phyloP scores from a whole-genome alignment of 179 eudicot genomes.

The Corrigiola litoralis region DNA sequence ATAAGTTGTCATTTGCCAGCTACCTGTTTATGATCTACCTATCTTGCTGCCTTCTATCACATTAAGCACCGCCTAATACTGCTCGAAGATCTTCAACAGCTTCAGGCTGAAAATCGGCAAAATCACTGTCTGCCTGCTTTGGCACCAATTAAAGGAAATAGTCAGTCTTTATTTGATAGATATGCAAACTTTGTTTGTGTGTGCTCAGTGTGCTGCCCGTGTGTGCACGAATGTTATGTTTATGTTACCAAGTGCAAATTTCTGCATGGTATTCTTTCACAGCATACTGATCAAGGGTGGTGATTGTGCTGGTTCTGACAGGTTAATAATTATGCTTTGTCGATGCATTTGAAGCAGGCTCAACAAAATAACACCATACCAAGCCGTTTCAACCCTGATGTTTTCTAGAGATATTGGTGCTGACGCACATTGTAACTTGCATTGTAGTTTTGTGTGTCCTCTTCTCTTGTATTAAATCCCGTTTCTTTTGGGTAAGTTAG shows the following conservation, averaged over 20 bases:
- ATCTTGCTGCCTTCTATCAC: too few relatives aligned
- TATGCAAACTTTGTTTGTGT: too few relatives aligned
- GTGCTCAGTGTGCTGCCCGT: not conserved
- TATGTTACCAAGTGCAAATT: not conserved
- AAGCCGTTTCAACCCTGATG: conserved; percentile 44
- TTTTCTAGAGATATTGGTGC: conserved; percentile 27
- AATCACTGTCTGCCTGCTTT: too few relatives aligned
- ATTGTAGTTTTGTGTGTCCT: conserved; percentile 3
- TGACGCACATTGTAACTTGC: conserved; percentile 2
- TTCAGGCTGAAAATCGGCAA: too few relatives aligned
- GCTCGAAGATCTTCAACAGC: too few relatives aligned
- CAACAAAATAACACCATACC: conserved; percentile 46
- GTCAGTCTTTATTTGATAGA: too few relatives aligned
- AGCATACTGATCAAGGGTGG: not conserved
- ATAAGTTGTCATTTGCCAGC: too few relatives aligned
- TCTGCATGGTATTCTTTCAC: not conserved
- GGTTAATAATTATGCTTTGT: conserved; percentile 51
- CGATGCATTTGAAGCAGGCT: conserved; percentile 56
- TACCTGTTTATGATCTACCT: too few relatives aligned
- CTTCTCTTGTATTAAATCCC: not conserved
- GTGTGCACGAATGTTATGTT: not conserved
- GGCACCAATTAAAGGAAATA: too few relatives aligned
- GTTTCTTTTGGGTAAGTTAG: too few relatives aligned
- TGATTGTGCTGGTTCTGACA: conserved; percentile 16
- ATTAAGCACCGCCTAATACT: too few relatives aligned